Base-by-base conservation (phyloP, 495 filamentous ascomycete species). In the Neurospora sp. region DNA sequence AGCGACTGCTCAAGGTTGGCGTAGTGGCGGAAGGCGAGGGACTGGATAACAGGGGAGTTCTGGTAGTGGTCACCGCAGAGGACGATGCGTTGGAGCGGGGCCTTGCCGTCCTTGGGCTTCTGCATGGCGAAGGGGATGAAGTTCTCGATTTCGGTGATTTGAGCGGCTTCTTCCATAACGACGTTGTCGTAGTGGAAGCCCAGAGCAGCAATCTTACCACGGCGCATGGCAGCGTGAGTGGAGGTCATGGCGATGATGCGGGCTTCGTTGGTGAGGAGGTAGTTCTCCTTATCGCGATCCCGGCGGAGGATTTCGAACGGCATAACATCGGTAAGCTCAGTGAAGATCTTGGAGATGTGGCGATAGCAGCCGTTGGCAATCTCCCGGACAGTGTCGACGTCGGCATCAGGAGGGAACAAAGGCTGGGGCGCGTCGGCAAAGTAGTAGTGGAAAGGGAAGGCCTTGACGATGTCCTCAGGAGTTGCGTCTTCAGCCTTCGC, bases 161-260 rank as follows among this genome's bases (percentile, higher is more conserved):
- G 96, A 27, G 96, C 96, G 3, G 96, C 94, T 84, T 99, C 96
- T 87, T 99, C 96, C 95, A 99, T 97, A 70, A 99, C 86, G 16
- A 99, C 92, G 76, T 97, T 98, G 82, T 98, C 95, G 77, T 98
- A 99, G 76, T 94, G 92, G 86, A 99, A 98, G 7, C 96, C 96
- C 62, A 98, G 86, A 23, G 89, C 87, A 1, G 93, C 91, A 77
- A 99, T 99, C 78, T 98, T 96, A 74, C 93, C 90, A 70, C 94
- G 87, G 73, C 95, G 91, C 91, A 99, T 99, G n/a, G 96, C 96
- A 12, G 96, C 96, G 83, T 99, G 96, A 2, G 96, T 99, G 4
- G 93, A 94, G 11, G 96, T 99, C 96, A 98, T 98, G 71, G 96
- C 96, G 75, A 99, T 92, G 69, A 99, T 94, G 7, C 96, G 90